phyloP scores from a whole-genome alignment of 2,329 filamentous ascomycete genomes.

The Neofusicoccum umdonicola region DNA sequence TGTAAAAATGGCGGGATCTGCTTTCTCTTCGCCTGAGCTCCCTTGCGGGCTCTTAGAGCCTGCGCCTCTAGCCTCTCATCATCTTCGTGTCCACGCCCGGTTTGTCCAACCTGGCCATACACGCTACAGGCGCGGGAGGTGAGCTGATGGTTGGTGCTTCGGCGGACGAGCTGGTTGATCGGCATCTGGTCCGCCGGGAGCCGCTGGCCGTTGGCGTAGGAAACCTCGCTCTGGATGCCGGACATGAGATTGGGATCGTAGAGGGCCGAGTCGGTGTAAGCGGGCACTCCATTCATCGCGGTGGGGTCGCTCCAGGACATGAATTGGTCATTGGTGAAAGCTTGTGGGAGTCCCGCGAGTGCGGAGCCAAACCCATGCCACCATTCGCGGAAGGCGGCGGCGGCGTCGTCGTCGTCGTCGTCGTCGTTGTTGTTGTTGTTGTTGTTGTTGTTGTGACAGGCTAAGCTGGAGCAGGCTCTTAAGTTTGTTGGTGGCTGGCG shows the following conservation, averaged over 20 bases:
- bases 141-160: conserved; percentile 48
- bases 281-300: conserved; percentile 25
- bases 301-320: conserved; percentile 33
- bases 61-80: conserved; percentile 76
- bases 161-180: conserved; percentile 45
- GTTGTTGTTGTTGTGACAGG: background rate
- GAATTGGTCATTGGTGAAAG: conserved; percentile 32
- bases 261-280: conserved; percentile 36
- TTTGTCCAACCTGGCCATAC: conserved; percentile 41
- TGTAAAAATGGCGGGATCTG: conserved; percentile 97
- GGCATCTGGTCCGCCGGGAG: conserved; percentile 24
- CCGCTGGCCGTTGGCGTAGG: conserved; percentile 22
- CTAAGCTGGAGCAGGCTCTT: background rate
- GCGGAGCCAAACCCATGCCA: conserved; percentile 30
- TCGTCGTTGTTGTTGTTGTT: too few species aligned
- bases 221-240: conserved; percentile 18
- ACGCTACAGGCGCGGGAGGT: conserved; percentile 29
- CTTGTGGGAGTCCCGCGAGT: background rate
- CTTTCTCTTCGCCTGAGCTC: conserved; percentile 86
- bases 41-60: conserved; percentile 78
- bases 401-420: too few species aligned
- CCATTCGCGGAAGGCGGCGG: conserved; percentile 15
- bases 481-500: background rate
- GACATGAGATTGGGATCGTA: conserved; percentile 33
- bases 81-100: conserved; percentile 64